Conservation (phyloP, 768 basidiomycete genomes). For the Leccinum disarticulatum region DNA sequence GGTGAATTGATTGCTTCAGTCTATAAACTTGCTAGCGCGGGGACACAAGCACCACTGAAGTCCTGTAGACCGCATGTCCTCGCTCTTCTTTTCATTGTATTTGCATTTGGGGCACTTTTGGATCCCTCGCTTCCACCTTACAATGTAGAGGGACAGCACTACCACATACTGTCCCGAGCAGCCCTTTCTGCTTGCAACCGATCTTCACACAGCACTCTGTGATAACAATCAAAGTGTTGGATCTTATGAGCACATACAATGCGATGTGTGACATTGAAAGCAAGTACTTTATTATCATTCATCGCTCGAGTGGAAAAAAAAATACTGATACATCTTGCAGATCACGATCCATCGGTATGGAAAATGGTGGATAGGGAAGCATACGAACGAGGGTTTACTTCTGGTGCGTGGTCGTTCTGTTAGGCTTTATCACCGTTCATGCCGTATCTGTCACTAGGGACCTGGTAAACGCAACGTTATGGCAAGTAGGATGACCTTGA, state of each 20-base stretch:
- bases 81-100: constrained; percentile 44
- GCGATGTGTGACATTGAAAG: constrained; percentile 52
- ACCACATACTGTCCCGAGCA: constrained; percentile 46
- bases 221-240: constrained; percentile 47
- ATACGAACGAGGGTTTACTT: constrained; percentile 54
- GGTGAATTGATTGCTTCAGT: constrained; percentile 46
- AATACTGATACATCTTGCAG: constrained; percentile 25
- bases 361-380: constrained; percentile 48
- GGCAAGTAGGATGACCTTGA: constrained; percentile 33
- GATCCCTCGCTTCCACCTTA: constrained; percentile 47
- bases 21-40: constrained; percentile 25
- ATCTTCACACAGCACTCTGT: constrained; percentile 44
- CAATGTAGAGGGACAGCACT: constrained; percentile 51
- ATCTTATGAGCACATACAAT: constrained; percentile 55
- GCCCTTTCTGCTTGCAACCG: constrained; percentile 44
- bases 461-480: constrained; percentile 40
- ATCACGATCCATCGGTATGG: constrained; percentile 53
- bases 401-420: constrained; percentile 32
- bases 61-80: constrained; percentile 51
- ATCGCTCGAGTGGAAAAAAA: not conserved
- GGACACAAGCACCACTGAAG: not conserved
- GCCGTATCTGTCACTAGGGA: constrained; percentile 23
- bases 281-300: constrained; percentile 26
- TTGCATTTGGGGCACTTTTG: constrained; percentile 49
- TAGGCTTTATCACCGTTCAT: not conserved